phyloP scores from a whole-genome alignment of 352 stramenopile genomes.

The Phytopythium cucurbitacearum region DNA sequence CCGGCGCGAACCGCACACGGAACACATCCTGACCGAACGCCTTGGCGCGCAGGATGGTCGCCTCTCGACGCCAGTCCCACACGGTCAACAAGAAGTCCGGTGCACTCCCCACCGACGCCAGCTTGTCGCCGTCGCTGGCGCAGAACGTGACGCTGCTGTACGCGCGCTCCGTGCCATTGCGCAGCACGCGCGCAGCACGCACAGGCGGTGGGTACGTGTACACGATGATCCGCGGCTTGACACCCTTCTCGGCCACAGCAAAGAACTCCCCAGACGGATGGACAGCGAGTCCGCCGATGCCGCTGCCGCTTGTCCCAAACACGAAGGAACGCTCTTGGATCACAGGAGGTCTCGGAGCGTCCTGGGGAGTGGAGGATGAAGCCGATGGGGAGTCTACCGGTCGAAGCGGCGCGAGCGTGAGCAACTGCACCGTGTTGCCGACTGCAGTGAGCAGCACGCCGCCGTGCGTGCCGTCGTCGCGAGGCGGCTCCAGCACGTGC shows the following conservation, averaged over 20 bases:
- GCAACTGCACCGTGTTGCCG: constrained; percentile 71
- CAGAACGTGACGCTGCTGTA: constrained; percentile 81
- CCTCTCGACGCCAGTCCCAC: constrained; percentile 90
- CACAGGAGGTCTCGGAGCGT: too few relatives aligned
- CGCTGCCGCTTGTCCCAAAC: constrained; percentile 65
- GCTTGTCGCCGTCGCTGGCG: constrained; percentile 49
- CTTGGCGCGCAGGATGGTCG: constrained; percentile 90
- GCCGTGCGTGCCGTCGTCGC: constrained; percentile 26
- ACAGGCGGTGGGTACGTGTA: constrained; percentile 78
- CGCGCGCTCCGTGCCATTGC: constrained; percentile 75
- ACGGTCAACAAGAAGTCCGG: constrained; percentile 92
- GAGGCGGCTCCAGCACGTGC: constrained; percentile 49
- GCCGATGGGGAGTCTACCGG: not conserved
- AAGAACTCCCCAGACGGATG: constrained; percentile 74
- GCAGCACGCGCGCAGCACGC: constrained; percentile 67
- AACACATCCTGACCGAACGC: constrained; percentile 94
- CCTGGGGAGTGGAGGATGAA: not conserved
- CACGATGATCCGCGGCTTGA: constrained; percentile 84
- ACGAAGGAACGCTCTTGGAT: constrained; percentile 34
- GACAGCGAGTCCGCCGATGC: constrained; percentile 64
- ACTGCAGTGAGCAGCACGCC: constrained; percentile 58
- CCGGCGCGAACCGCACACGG: constrained; percentile 86
- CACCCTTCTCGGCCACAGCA: constrained; percentile 86
- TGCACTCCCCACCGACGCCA: constrained; percentile 83
- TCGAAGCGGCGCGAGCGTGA: constrained; percentile 34